A percentile compares a stretch with the other conserved stretches of the same genome.
Evolutionary conservation across 805 yeast species (phyloP).

Genomic region (Starmerella sp.): DNA sequence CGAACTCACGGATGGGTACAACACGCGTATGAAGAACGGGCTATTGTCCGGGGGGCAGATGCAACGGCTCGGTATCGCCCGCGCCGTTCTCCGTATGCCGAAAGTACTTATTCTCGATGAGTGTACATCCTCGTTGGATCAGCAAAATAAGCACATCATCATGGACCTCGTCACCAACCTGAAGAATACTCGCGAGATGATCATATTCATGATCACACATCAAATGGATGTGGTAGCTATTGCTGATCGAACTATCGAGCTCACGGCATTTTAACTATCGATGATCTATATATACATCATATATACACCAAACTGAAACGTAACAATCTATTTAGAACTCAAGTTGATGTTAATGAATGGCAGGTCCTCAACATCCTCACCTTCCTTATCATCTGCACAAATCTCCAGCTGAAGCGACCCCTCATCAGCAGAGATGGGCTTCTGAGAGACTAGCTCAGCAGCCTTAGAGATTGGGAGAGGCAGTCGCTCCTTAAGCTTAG

Average conservation of each 20-base stretch:
- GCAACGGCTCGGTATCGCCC: constrained; percentile 72
- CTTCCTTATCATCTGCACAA: constrained; percentile 82
- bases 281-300: not conserved
- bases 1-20: constrained; percentile 43
- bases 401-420: constrained; percentile 76
- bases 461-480: constrained; percentile 57
- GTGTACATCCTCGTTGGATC: constrained; percentile 78
- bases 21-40: constrained; percentile 43
- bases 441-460: constrained; percentile 76
- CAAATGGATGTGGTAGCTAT: constrained; percentile 51
- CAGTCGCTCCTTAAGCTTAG: constrained; percentile 72
- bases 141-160: constrained; percentile 44
- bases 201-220: constrained; percentile 63
- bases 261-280: not conserved
- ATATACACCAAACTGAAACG: not conserved
- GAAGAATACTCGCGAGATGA: constrained; percentile 30
- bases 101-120: constrained; percentile 65
- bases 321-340: not conserved
- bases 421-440: constrained; percentile 61
- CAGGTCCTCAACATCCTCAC: constrained; percentile 70
- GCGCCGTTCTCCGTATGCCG: constrained; percentile 66
- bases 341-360: constrained; percentile 61
- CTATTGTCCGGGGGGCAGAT: constrained; percentile 82
- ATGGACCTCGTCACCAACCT: constrained; percentile 37
- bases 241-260: constrained; percentile 39